Evolutionary conservation across 2,329 filamentous ascomycete genomes (phyloP).

Genomic region (Colletotrichum orchidophilum): DNA sequence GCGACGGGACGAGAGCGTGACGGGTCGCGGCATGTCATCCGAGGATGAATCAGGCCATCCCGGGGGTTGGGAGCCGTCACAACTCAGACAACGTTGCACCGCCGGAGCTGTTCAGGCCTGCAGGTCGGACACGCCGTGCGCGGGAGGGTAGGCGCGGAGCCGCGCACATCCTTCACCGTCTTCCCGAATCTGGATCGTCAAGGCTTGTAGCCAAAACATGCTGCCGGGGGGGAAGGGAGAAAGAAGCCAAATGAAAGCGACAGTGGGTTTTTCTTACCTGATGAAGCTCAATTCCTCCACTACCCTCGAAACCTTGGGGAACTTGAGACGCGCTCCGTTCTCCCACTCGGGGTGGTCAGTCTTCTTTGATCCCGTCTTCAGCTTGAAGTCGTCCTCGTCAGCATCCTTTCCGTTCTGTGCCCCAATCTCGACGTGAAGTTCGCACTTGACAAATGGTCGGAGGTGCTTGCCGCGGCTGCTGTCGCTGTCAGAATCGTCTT

Average conservation of each 20-base stretch:
- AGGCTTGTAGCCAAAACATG: background rate
- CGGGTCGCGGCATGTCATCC: constrained; percentile 6
- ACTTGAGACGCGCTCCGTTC: constrained; percentile 63
- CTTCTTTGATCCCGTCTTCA: constrained; percentile 62
- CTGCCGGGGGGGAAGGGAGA: background rate
- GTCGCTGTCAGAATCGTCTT: constrained; percentile 47
- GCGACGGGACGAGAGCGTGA: background rate
- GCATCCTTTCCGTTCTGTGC: constrained; percentile 46
- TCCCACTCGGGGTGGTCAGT: constrained; percentile 72
- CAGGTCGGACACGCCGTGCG: constrained; percentile 1
- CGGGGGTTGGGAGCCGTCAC: background rate
- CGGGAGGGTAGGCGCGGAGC: constrained; percentile 16
- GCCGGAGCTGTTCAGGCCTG: background rate
- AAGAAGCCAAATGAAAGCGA: background rate
- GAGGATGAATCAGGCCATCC: constrained; percentile 21
- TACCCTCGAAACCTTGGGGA: constrained; percentile 65
- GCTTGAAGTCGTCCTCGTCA: constrained; percentile 68
- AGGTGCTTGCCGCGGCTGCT: constrained; percentile 50
- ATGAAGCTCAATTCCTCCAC: constrained; percentile 78
- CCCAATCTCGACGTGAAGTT: constrained; percentile 79
- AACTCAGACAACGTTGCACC: background rate
- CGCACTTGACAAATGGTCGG: constrained; percentile 79
- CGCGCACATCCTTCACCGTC: background rate
- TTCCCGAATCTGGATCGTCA: background rate
- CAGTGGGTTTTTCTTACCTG: constrained; percentile 60